A percentile compares a stretch with the other conserved stretches of the same genome.
These are phyloP conservation scores for Apophysomyces trapeziformis DNA, from an alignment of 371 early-diverging fungal species.

Conservation along the genomic window DNA sequence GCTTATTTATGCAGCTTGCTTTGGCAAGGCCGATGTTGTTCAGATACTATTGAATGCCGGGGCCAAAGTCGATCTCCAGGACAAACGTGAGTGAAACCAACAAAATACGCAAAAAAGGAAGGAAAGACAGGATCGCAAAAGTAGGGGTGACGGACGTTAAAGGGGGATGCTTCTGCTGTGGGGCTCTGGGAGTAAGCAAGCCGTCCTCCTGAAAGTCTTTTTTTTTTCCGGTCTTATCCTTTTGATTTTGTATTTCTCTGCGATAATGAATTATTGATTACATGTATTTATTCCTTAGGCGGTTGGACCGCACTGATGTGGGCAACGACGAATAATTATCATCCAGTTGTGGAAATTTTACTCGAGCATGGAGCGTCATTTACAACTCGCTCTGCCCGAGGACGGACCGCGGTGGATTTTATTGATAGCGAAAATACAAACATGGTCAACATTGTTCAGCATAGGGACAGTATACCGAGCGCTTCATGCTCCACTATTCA, in stretches of 20 bases:
- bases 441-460: slow-evolving; percentile 51
- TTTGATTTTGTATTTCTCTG: not conserved
- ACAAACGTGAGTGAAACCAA: slow-evolving; percentile 61
- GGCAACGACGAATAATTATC: slow-evolving; percentile 89
- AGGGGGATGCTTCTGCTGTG: slow-evolving; percentile 10
- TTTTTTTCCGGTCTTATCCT: not conserved
- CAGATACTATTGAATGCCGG: slow-evolving; percentile 69
- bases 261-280: not conserved
- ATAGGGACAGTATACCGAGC: not conserved
- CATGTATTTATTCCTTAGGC: slow-evolving; percentile 39
- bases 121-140: not conserved
- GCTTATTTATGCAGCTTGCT: slow-evolving; percentile 83
- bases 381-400: slow-evolving; percentile 65
- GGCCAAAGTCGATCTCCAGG: slow-evolving; percentile 72
- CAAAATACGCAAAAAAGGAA: slow-evolving; percentile 6
- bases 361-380: slow-evolving; percentile 80
- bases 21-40: slow-evolving; percentile 73
- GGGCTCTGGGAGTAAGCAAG: slow-evolving; percentile 8
- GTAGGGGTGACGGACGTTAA: slow-evolving; percentile 15
- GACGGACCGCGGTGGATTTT: slow-evolving; percentile 80
- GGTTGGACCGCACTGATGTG: slow-evolving; percentile 96
- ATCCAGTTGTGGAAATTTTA: slow-evolving; percentile 70
- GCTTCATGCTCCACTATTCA: not conserved
- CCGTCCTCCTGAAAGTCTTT: slow-evolving; percentile 3
- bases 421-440: slow-evolving; percentile 60